Conservation (phyloP, 2,329 filamentous ascomycete species). For the Nemania diffusa region DNA sequence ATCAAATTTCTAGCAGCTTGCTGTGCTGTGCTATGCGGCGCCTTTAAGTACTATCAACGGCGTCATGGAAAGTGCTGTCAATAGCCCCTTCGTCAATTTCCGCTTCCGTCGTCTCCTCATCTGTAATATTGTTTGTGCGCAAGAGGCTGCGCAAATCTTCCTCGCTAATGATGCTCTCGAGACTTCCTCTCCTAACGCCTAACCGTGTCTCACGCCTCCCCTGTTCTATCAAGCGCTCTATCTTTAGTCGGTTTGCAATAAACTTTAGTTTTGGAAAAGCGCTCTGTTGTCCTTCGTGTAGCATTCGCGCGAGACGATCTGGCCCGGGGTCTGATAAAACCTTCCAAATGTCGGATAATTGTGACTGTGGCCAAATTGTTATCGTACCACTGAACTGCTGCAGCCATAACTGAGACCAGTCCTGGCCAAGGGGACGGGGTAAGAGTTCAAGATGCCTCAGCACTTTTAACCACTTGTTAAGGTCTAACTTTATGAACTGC, state of each 20-base stretch:
- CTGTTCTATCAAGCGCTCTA: conserved; percentile 76
- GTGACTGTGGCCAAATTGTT: conserved; percentile 92
- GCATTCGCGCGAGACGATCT: conserved; percentile 82
- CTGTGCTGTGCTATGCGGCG: not conserved
- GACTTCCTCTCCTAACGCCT: conserved; percentile 60
- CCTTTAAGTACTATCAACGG: conserved; percentile 34
- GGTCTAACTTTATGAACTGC: conserved; percentile 94
- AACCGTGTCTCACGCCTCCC: conserved; percentile 66
- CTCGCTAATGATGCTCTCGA: conserved; percentile 70
- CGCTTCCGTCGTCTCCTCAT: conserved; percentile 47
- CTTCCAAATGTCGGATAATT: conserved; percentile 81
- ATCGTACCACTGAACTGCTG: conserved; percentile 95
- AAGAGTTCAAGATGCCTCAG: conserved; percentile 91
- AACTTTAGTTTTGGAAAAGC: conserved; percentile 94
- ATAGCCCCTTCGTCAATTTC: conserved; percentile 47
- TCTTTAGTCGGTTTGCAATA: conserved; percentile 83
- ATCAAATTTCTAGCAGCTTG: not conserved
- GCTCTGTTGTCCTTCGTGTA: conserved; percentile 88
- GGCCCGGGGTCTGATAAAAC: conserved; percentile 87
- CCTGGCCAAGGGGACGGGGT: conserved; percentile 88
- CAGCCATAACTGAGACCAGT: conserved; percentile 97
- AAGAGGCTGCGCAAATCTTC: conserved; percentile 67
- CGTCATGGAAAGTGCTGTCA: conserved; percentile 41
- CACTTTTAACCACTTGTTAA: conserved; percentile 98
- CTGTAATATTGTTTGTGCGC: conserved; percentile 41